phyloP scores from a whole-genome alignment of 1,139 yeast species.

The Nakaseomyces kungkrabaensis region DNA sequence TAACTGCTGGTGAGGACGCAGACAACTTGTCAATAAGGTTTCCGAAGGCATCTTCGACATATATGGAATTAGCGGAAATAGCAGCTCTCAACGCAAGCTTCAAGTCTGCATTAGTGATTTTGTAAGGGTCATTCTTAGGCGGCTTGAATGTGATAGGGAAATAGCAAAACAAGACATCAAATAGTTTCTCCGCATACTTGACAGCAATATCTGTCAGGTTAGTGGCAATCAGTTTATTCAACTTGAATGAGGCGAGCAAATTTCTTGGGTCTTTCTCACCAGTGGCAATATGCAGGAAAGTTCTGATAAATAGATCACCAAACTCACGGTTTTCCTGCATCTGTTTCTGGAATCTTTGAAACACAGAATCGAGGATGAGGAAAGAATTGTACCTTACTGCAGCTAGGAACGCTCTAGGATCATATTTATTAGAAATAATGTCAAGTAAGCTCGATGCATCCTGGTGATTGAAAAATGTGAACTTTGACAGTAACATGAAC shows the following conservation, averaged over 20 bases:
- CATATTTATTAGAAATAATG: constrained; percentile 39
- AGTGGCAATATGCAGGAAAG: constrained; percentile 58
- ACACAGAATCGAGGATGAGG: constrained; percentile 35
- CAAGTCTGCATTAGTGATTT: constrained; percentile 64
- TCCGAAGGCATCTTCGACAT: constrained; percentile 67
- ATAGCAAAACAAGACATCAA: constrained; percentile 86
- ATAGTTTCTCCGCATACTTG: constrained; percentile 47
- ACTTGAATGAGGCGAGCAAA: constrained; percentile 55
- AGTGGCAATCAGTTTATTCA: constrained; percentile 43
- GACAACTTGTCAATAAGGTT: constrained; percentile 76
- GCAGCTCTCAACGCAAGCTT: constrained; percentile 48
- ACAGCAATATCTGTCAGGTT: constrained; percentile 34
- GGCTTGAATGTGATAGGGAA: constrained; percentile 95
- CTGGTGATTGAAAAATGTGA: constrained; percentile 36
- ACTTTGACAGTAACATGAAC: constrained; percentile 40
- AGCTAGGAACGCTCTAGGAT: constrained; percentile 56
- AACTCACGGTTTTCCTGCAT: constrained; percentile 10
- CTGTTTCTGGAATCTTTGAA: constrained; percentile 21
- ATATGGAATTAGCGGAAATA: constrained; percentile 52
- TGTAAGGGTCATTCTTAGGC: constrained; percentile 84
- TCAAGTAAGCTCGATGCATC: constrained; percentile 34
- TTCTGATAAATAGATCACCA: constrained; percentile 38
- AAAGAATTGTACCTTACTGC: constrained; percentile 55
- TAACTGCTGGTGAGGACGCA: constrained; percentile 69
- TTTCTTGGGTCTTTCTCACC: constrained; percentile 96